Percentiles rank a stretch among this genome's conserved stretches.
These are phyloP conservation scores for Syncephalis plumigaleata DNA, from an alignment of 371 early-diverging fungal genomes.

Conservation along the genomic window DNA sequence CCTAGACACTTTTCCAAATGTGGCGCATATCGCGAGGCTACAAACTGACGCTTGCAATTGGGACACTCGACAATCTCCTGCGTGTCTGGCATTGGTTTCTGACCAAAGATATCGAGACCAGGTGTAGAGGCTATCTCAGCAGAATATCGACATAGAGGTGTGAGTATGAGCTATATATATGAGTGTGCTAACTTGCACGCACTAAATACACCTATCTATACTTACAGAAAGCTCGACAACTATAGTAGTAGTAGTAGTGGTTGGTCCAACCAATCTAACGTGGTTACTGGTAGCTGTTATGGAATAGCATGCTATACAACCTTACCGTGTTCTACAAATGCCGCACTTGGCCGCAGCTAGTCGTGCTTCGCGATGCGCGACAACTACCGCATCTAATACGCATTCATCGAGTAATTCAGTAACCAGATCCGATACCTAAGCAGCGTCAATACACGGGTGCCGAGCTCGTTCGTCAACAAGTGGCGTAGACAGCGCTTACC, in stretches of 20 bases:
- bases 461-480: too few species aligned
- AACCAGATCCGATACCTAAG: constrained; percentile 1
- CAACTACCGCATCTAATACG: constrained; percentile 40
- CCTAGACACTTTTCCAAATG: constrained; percentile 85
- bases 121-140: constrained; percentile 20
- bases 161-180: too few species aligned
- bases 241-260: constrained; percentile 3
- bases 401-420: constrained; percentile 41
- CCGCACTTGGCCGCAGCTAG: constrained; percentile 34
- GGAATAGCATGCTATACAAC: too few species aligned
- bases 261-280: neutral
- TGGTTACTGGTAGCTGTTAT: too few species aligned
- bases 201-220: constrained; percentile 1
- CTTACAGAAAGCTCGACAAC: constrained; percentile 27
- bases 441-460: too few species aligned
- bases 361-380: constrained; percentile 41
- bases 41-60: constrained; percentile 53
- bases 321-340: constrained; percentile 46
- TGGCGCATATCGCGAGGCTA: constrained; percentile 68
- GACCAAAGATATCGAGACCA: constrained; percentile 54
- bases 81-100: constrained; percentile 28
- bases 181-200: too few species aligned
- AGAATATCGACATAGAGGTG: too few species aligned
- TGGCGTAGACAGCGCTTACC: too few species aligned
- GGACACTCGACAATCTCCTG: constrained; percentile 55